These are phyloP conservation scores for Colletotrichum navitas DNA, from an alignment of 2,329 filamentous ascomycete genomes.

Conservation along the genomic window DNA sequence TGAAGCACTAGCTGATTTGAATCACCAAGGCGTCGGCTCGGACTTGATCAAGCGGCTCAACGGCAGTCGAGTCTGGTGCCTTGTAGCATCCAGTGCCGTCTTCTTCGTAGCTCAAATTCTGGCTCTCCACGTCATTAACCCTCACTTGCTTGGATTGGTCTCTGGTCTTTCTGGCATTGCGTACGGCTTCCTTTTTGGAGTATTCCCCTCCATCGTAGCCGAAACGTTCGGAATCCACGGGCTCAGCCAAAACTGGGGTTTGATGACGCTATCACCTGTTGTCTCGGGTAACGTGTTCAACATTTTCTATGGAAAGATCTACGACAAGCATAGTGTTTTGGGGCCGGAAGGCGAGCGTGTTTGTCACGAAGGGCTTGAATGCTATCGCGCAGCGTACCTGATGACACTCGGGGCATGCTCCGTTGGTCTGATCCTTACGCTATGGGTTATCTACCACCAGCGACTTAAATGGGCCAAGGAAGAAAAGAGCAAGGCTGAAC, in stretches of 20 bases:
- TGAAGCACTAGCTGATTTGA: constrained; percentile 6
- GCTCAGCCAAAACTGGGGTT: constrained; percentile 95
- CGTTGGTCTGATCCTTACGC: constrained; percentile 74
- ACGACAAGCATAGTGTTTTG: constrained; percentile 82
- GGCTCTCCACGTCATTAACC: constrained; percentile 81
- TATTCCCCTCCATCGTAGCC: constrained; percentile 89
- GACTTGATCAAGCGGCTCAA: constrained; percentile 86
- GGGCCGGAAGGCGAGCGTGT: constrained; percentile 76
- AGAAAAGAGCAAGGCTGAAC: constrained; percentile 52
- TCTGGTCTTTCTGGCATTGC: constrained; percentile 88
- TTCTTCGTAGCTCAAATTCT: constrained; percentile 85
- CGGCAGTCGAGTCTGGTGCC: constrained; percentile 90
- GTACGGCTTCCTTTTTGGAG: constrained; percentile 94
- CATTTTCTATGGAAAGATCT: constrained; percentile 86
- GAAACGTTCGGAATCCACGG: constrained; percentile 93
- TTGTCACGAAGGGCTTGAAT: constrained; percentile 82
- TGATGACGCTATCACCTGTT: constrained; percentile 91
- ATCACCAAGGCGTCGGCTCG: constrained; percentile 79
- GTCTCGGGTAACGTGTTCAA: constrained; percentile 94
- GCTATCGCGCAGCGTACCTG: constrained; percentile 85
- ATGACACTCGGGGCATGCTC: constrained; percentile 81
- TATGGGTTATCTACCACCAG: constrained; percentile 78
- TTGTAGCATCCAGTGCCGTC: constrained; percentile 80
- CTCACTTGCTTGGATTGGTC: constrained; percentile 80
- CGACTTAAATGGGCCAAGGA: constrained; percentile 54